Evolutionary conservation across 257 asterid species (phyloP).

Genomic region (Lithospermum erythrorhizon): DNA sequence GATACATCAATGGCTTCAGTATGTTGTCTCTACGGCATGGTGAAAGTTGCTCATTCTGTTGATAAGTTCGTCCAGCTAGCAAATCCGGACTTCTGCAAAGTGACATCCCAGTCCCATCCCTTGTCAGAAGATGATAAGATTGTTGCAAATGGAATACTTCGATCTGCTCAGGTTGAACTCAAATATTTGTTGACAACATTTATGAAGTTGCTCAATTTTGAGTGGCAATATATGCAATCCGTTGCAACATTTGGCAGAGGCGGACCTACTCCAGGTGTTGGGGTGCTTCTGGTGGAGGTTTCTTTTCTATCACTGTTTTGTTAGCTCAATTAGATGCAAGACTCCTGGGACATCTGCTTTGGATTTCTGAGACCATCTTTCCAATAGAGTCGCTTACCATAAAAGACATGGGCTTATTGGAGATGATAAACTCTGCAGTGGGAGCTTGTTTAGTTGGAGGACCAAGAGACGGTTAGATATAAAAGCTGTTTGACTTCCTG

Average conservation of each 20-base stretch:
- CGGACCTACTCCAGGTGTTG: constrained; percentile 99
- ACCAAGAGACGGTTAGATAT: constrained; percentile 45
- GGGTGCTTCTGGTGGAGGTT: constrained; percentile 93
- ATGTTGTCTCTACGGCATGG: constrained; percentile 78
- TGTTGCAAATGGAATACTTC: constrained; percentile 59
- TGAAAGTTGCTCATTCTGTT: constrained; percentile 41
- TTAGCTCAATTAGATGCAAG: constrained; percentile 64
- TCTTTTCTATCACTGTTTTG: constrained; percentile 58
- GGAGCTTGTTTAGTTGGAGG: constrained; percentile 48
- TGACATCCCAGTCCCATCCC: constrained; percentile 18
- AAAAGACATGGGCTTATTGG: constrained; percentile 24
- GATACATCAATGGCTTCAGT: constrained; percentile 59
- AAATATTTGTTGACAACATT: constrained; percentile 25
- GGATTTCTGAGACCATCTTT: constrained; percentile 19
- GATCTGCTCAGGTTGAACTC: constrained; percentile 39
- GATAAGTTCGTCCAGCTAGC: constrained; percentile 60
- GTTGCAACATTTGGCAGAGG: constrained; percentile 75
- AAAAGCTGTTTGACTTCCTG: constrained; percentile 42
- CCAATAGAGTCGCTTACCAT: constrained; percentile 20
- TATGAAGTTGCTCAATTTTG: constrained; percentile 25
- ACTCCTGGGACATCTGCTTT: constrained; percentile 49
- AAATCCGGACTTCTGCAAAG: constrained; percentile 32
- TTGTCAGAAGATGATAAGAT: constrained; percentile 41
- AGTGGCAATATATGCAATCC: constrained; percentile 31
- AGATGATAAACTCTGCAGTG: constrained; percentile 44